Evolutionary conservation across 2,329 filamentous ascomycete species (phyloP).

Genomic region (Verticillium nubilum): DNA sequence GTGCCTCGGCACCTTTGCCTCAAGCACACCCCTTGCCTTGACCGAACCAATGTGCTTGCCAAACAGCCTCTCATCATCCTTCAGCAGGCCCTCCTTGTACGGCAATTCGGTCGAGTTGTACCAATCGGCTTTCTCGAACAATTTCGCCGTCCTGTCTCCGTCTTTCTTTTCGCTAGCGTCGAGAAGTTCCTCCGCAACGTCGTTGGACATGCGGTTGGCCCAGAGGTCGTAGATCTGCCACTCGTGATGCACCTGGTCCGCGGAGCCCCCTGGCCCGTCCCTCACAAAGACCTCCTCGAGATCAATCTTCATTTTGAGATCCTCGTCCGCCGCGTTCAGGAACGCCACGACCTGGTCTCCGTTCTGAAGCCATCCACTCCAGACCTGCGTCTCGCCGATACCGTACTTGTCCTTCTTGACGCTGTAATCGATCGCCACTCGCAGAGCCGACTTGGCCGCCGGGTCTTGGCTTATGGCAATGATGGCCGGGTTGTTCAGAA

Average conservation of each 20-base stretch:
- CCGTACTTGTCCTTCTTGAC: constrained; percentile 12
- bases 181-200: constrained; percentile 9
- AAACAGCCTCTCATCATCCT: constrained; percentile 13
- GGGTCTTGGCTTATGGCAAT: constrained; percentile 26
- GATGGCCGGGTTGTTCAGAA: constrained; percentile 13
- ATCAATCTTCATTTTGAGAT: constrained; percentile 8
- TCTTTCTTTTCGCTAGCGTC: constrained; percentile 3
- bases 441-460: constrained; percentile 6
- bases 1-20: neutral
- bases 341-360: constrained; percentile 12
- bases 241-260: constrained; percentile 11
- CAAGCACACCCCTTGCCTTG: constrained; percentile 8
- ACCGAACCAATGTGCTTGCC: constrained; percentile 13
- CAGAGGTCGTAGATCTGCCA: constrained; percentile 17
- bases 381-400: constrained; percentile 21
- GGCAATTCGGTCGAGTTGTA: constrained; percentile 14
- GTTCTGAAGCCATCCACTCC: constrained; percentile 18
- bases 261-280: constrained; percentile 15
- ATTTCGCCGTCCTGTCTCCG: neutral
- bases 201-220: constrained; percentile 13
- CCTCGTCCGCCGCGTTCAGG: constrained; percentile 11
- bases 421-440: constrained; percentile 17
- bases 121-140: constrained; percentile 10
- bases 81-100: constrained; percentile 12
- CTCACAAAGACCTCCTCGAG: constrained; percentile 16